Conservation (phyloP, 78 protist species). For the Dictyostelium firmibasis region DNA sequence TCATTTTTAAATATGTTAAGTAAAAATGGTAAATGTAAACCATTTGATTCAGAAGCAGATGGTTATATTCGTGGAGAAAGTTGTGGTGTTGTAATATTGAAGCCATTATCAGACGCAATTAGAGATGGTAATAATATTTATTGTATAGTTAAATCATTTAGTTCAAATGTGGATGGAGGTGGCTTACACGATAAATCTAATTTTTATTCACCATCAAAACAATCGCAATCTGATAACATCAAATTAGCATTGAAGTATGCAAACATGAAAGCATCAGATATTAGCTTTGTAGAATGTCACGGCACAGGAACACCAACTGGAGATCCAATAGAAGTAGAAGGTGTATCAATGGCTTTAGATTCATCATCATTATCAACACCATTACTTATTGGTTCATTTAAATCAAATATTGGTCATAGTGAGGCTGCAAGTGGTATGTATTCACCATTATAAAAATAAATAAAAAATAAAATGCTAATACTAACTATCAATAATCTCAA, state of each 20-base stretch:
- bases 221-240: constrained; percentile 12
- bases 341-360: not conserved
- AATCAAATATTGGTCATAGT: constrained; percentile 21
- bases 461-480: not conserved
- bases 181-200: constrained; percentile 4
- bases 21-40: constrained; percentile 72
- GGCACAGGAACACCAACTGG: constrained; percentile 46
- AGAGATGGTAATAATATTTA: constrained; percentile 64
- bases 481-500: no score
- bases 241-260: not conserved
- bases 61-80: constrained; percentile 93
- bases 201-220: constrained; percentile 1
- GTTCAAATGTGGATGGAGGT: constrained; percentile 83
- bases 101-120: constrained; percentile 1
- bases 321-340: constrained; percentile 13
- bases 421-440: constrained; percentile 16
- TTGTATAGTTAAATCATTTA: constrained; percentile 51
- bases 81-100: constrained; percentile 64
- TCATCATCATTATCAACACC: not conserved
- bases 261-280: not conserved
- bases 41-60: constrained; percentile 87
- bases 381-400: constrained; percentile 15
- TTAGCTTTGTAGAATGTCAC: constrained; percentile 16
- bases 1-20: constrained; percentile 56
- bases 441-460: not conserved